Evolutionary conservation across 371 early-diverging fungal species (phyloP), one percentile per base, ranked within the genome.

Genomic region (Apophysomyces trapeziformis): DNA sequence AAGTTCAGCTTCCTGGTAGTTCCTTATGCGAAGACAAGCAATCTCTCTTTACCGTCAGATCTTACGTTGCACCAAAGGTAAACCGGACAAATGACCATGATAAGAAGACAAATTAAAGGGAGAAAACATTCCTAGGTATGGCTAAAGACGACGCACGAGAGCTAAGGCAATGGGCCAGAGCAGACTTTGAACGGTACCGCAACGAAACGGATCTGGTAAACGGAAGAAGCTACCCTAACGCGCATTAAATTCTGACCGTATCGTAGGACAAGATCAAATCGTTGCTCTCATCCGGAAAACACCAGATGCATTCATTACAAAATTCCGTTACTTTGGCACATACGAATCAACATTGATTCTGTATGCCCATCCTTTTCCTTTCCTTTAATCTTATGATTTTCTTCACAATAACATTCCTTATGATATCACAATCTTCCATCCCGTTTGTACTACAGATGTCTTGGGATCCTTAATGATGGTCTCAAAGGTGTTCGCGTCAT

Each of bases 381-480:
- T 13, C 13, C 13, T 41, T 41, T 41, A 11, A 41, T 41, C 13
- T 41, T 8, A 41, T 41, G 7, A 11, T 41, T 41, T 41, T 41
- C 41, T 41, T 41, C 41, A 8, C 16, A 50, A 50, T 50, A 50
- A 50, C 4, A 50, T 50, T 21, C 35, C 57, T 68, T 72, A 76
- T 39, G 70, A 68, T 38, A 89, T 72, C 8, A 63, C 54, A 58
- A 92, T 72, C 35, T 70, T 73, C 90, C 92, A 94, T 65, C 87
- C 88, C 47, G 68, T 72, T 63, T 83, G 70, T 43, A 82, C 78
- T 38, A 92, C 73, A 18, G 74, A 66, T 16, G 90, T 85, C 50
- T 86, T 83, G 5, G 93, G 93, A 64, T 91, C 87, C 72, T 91
- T 92, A 61, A 92, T 79, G 7, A 80, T 73, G 58, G 85, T 69